Base-by-base conservation (phyloP, 352 stramenopile genomes). In the Pythium dissotocum region DNA sequence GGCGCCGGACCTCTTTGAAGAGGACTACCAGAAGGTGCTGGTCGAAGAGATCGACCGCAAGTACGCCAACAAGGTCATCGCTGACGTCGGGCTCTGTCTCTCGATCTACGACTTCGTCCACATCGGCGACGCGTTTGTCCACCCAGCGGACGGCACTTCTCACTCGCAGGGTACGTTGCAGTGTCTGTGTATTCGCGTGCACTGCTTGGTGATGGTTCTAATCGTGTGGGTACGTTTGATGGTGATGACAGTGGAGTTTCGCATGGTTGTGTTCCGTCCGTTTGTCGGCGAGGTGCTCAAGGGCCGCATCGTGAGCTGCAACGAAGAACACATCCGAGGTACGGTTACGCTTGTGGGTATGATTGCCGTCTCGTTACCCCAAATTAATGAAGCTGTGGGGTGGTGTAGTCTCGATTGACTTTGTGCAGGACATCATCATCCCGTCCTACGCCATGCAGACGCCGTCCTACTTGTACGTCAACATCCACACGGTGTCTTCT, bases 361-460 rank as follows among this genome's bases (percentile, higher is more conserved):
- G 33, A 38, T 44, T 44, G 36, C 36, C 2, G 36, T 44, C 16
- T 7, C 12, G 12, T 14, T 44, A 10, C 6, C 6, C 8, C 16
- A 14, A 42, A 33, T 26, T 69, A 48, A 28, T 40, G 46, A 40
- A 1, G 49, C 49, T 55, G 8, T 49, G 42, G 62, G 28, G 51
- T 44, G 16, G 2, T 63, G 3, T 32, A 88, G 83, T 95, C n/a
- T 92, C 85, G 13, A 95, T 95, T 83, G 87, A 95, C 67, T 95
- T 95, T 77, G 83, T 95, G 61, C 87, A 95, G 77, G 87, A 95
- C 70, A 95, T 95, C 56, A 92, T 94, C 70, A 95, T 95, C 62
- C 87, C 87, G 51, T 93, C 84, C 30, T 95, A 95, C 69, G 87
- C 87, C 46, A 80, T 95, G 61, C 87, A 95, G 82, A 93, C 85